A percentile compares a stretch with the other conserved stretches of the same genome.
These are phyloP conservation scores for Geum urbanum DNA, from an alignment of 306 rosid species.

Conservation along the genomic window DNA sequence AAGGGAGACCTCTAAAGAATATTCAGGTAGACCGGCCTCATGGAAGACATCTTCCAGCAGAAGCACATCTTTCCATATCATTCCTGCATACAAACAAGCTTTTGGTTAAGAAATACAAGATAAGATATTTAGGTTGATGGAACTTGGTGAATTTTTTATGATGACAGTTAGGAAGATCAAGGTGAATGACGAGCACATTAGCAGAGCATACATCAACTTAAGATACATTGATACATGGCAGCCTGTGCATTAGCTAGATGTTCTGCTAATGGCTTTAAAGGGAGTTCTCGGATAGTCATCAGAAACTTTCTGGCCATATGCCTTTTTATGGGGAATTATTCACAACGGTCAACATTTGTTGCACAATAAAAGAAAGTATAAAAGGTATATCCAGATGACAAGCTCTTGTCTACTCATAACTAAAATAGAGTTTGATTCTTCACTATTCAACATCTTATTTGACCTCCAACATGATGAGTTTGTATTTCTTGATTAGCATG, in stretches of 20 bases:
- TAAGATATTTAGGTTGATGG: slow-evolving; percentile 5
- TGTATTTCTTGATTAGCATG: too few relatives aligned
- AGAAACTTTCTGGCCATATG: neutral
- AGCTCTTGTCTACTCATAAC: neutral
- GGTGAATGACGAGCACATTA: neutral
- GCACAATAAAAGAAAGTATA: neutral
- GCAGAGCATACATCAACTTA: neutral
- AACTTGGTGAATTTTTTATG: too few relatives aligned
- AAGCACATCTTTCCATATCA: slow-evolving; percentile 62
- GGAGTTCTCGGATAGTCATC: neutral
- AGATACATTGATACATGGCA: neutral
- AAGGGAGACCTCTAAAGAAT: slow-evolving; percentile 60
- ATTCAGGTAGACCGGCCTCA: slow-evolving; percentile 59
- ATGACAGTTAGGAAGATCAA: neutral
- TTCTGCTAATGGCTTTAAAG: neutral
- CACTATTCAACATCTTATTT: neutral
- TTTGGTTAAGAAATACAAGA: slow-evolving; percentile 19
- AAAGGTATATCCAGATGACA: neutral
- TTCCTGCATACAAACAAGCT: slow-evolving; percentile 38
- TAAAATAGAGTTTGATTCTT: neutral
- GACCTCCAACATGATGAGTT: too few relatives aligned
- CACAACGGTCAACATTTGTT: neutral
- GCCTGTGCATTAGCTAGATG: too few relatives aligned
- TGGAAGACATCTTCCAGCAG: slow-evolving; percentile 63
- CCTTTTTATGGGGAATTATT: neutral